These are phyloP conservation scores for Acanthamoeba sp. DNA, from an alignment of 208 protist species.

Conservation along the genomic window DNA sequence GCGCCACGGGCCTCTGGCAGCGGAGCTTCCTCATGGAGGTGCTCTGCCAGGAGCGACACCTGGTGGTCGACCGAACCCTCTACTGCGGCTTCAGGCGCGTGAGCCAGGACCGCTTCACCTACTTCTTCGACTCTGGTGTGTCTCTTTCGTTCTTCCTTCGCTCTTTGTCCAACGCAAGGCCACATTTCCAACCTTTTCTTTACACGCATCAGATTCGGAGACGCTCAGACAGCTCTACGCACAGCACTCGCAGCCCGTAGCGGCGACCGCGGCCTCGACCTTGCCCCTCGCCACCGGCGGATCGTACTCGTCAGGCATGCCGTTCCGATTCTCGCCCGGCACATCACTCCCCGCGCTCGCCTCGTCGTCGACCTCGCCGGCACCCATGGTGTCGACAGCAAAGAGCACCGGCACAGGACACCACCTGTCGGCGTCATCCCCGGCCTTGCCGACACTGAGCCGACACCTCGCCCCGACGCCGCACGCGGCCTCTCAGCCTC, in stretches of 20 bases:
- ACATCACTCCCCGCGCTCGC: neutral
- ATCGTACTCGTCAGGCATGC: neutral
- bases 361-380: neutral
- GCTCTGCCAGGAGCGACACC: neutral
- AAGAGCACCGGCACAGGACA: neutral
- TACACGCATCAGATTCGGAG: neutral
- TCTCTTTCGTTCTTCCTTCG: too few relatives aligned
- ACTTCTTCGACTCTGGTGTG: neutral
- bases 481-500: neutral
- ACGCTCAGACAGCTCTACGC: conserved; percentile 6
- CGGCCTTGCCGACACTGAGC: neutral
- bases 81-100: conserved; percentile 35
- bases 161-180: too few relatives aligned
- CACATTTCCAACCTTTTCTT: too few relatives aligned
- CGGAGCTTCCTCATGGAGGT: conserved; percentile 31
- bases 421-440: neutral
- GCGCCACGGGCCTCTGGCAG: conserved; percentile 14
- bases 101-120: neutral
- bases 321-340: neutral
- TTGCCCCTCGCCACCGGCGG: neutral
- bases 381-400: neutral
- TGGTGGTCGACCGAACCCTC: neutral
- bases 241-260: neutral
- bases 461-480: too few relatives aligned
- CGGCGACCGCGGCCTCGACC: neutral